Base-by-base conservation (phyloP, 345 rosid species). In the Euphorbia pulcherrima region DNA sequence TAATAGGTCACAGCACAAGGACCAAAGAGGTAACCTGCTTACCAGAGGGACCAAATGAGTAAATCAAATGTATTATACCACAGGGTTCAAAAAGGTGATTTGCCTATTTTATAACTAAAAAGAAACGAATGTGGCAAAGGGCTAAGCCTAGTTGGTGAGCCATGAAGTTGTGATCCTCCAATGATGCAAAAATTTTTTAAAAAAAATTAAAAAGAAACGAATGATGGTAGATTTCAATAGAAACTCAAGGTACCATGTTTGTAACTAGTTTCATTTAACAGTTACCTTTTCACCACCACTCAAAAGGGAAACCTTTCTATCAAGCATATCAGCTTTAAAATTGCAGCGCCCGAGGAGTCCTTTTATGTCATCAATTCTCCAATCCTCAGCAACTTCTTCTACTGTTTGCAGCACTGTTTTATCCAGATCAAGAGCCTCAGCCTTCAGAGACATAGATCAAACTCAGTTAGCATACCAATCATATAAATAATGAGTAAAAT, bases 321-420 rank as follows among this genome's bases (percentile, higher is more conserved):
- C 94, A 62, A 93, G 96, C 96, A 90, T 93, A 72, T 93, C 94
- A 13, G 88, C 87, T 80, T 93, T 93, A 86, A 93, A 93, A 83
- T 93, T 93, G 73, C 96, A 93, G 24, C 97, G 97, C 24, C 98
- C 98, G 67, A 93, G 92, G 24, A 93, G 96, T 28, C 97, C 98
- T 82, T 89, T 93, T 48, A 93, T 84, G 78, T 93, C 96, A 76
- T 93, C 98, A 73, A 84, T 75, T 75, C 84, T 90, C 98, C 98
- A 93, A 69, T 93, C 97, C 77, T 87, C 90, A 10, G 97, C 95
- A 72, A 78, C 97, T 76, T 93, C 98, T 58, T 56, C 84, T 64
- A 90, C 98, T 18, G 94, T 93, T 77, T 93, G 82, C 47, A 93
- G 83, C 59, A 90, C 98, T 51, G 96, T 86, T 77, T 90, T 90